Percentiles rank a stretch among this genome's conserved stretches.
Evolutionary conservation across 2,329 filamentous ascomycete genomes (phyloP).

Genomic region (Apiospora arundinis): DNA sequence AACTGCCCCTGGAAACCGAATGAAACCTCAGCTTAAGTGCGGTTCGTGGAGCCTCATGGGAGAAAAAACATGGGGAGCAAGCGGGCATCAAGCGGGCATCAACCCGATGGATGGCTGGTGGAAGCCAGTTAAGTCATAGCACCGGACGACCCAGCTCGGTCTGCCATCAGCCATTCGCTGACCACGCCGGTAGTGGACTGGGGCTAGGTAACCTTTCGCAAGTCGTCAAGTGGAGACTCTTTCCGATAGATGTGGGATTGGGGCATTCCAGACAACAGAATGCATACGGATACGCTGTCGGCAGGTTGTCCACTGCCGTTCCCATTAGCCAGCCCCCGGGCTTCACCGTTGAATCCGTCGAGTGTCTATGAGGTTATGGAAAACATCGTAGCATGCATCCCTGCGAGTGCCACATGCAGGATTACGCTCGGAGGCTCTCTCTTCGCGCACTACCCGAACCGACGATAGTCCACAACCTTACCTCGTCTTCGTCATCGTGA

Average conservation of each 20-base stretch:
- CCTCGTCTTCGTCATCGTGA: slow-evolving; percentile 31
- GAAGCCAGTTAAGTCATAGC: slow-evolving; percentile 10
- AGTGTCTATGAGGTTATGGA: not conserved
- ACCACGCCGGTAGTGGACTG: not conserved
- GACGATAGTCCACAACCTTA: slow-evolving; percentile 28
- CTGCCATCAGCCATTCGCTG: slow-evolving; percentile 4
- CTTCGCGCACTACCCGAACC: slow-evolving; percentile 24
- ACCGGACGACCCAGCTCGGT: not conserved
- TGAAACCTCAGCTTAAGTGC: slow-evolving; percentile 20
- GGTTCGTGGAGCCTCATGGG: not conserved
- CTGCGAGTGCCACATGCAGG: slow-evolving; percentile 22
- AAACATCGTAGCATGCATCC: not conserved
- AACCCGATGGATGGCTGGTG: not conserved
- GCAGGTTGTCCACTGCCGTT: slow-evolving; percentile 2
- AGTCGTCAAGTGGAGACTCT: not conserved
- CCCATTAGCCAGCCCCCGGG: slow-evolving; percentile 1
- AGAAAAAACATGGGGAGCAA: not conserved
- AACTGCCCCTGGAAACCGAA: not conserved
- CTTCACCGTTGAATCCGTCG: not conserved
- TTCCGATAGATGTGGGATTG: slow-evolving; percentile 26
- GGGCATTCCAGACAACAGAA: slow-evolving; percentile 28
- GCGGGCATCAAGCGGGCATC: not conserved
- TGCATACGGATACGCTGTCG: slow-evolving; percentile 20
- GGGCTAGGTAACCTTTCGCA: not conserved
- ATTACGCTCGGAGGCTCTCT: slow-evolving; percentile 19